Conservation (phyloP, 805 yeast species). For the Saccharomycopsis sp. region DNA sequence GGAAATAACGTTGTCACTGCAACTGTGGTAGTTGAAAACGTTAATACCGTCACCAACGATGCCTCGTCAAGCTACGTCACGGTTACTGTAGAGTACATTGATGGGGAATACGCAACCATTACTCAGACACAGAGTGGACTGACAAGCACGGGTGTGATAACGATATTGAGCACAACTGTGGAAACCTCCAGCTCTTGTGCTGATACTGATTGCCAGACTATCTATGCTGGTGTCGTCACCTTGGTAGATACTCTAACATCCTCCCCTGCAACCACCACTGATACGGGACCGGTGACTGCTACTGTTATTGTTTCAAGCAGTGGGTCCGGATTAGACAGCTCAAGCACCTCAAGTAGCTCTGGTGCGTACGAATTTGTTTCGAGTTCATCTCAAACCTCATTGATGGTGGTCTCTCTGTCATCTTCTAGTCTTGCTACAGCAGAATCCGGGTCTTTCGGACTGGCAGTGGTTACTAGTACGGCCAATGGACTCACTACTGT, state of each 20-base stretch:
- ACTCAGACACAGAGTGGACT: background rate
- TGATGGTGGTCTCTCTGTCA: background rate
- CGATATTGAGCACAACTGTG: background rate
- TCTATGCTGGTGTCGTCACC: slow-evolving; percentile 2
- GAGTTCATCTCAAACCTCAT: background rate
- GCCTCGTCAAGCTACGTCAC: slow-evolving; percentile 4
- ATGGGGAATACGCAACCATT: background rate
- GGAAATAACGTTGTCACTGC: slow-evolving; percentile 15
- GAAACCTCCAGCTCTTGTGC: slow-evolving; percentile 2
- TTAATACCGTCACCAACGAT: slow-evolving; percentile 3
- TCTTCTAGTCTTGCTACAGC: background rate
- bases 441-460: background rate
- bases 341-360: background rate
- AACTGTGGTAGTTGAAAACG: slow-evolving; percentile 13
- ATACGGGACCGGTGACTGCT: background rate
- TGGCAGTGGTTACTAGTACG: background rate
- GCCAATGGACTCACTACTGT: background rate
- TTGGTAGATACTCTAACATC: background rate
- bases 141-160: background rate
- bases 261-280: background rate
- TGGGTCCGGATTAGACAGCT: background rate
- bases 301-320: background rate
- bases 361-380: background rate
- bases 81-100: slow-evolving; percentile 5
- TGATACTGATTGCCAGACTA: slow-evolving; percentile 9